Base-by-base conservation (phyloP, 2,329 filamentous ascomycete species). In the Pleomassaria siparia region DNA sequence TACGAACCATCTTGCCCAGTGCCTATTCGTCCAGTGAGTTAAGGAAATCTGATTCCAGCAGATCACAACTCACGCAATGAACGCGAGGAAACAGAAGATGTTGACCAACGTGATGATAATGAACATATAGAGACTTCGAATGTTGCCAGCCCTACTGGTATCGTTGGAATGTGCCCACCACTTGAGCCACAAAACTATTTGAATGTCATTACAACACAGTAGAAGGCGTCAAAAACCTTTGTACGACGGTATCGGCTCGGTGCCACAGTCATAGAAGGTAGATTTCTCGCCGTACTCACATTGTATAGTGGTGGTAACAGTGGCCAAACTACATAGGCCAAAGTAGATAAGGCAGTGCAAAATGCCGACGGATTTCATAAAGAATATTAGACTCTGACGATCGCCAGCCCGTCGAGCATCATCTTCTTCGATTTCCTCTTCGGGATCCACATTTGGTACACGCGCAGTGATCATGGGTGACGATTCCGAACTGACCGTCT, bases 91-190 rank as follows among this genome's bases (percentile, higher is more conserved):
- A 2, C 44, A 18, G 1, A 44, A 2, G 10, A 54, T 44, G 20
- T 56, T 49, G 25, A 54, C 15, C 2, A 29, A 18, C 11, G 54
- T 51, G 22, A 56, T 40, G 13, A 47, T 43, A 6, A 54, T 36
- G 43, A 56, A 50, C 2, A 52, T 28, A 20, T 47, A 53, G 3
- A 56, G 43, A 21, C 50, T 50, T 12, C 48, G 33, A 5, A 51
- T 44, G 2, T 44, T 43, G 1, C 43, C 33, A 21, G 47, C 39
- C 35, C 32, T 44, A 18, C 30, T 49, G 4, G 51, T 46, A 30
- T 47, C 36, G 16, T 53, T 41, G 10, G 50, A 46, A 29, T 53
- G 40, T 26, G 48, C 53, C 53, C 50, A 56, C 47, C 47, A 51
- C 35, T 56, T 53, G 6, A 56, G 39, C 45, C 47, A 56, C 16